Evolutionary conservation across 305 asterid genomes (phyloP), one percentile per base, ranked within the genome.

Genomic region (Fraxinus ornus): DNA sequence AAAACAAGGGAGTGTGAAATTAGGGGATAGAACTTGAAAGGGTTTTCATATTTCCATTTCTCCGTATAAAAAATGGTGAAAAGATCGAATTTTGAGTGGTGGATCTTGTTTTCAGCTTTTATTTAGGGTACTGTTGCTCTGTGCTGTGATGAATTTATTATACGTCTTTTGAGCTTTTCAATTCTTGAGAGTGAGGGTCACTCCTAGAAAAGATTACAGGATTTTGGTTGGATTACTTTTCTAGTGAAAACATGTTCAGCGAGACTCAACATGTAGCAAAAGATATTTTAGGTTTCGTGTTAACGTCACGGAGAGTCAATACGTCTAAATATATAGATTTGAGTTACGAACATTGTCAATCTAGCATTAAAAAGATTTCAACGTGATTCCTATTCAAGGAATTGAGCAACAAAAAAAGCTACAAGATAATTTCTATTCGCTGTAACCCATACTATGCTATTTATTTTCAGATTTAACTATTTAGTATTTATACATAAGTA

Each of bases 81-180:
- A 82, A 80, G 37, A 81, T 7, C 19, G 75, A 78, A 64, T n/a
- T 41, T 57, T 49, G 75, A 62, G 12, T n/a, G 78, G 35, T 7
- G 13, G 28, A 94, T 94, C 94, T 92, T 92, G 95, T 91, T 86
- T 91, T 86, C 91, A 91, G 91, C 94, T 89, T 90, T 90, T 90
- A 87, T 89, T 17, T 36, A 83, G 90, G 91, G 85, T 85, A 87
- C 84, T 86, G 85, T 90, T 81, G 79, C 28, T 76, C 62, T 52
- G 62, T 52, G 22, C 62, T 17, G 62, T 4, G 82, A 83, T 87
- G 85, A 88, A 86, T 84, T 75, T 68, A 33, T 35, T 80, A 47
- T 47, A n/a, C 4, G 57, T 49, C 60, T 49, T 49, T 4, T 49
- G 7, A 49, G 21, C 62, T 52, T 52, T 49, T 49, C 21, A 4